phyloP scores from a whole-genome alignment of 768 basidiomycete genomes.

The Tricholoma sp. region DNA sequence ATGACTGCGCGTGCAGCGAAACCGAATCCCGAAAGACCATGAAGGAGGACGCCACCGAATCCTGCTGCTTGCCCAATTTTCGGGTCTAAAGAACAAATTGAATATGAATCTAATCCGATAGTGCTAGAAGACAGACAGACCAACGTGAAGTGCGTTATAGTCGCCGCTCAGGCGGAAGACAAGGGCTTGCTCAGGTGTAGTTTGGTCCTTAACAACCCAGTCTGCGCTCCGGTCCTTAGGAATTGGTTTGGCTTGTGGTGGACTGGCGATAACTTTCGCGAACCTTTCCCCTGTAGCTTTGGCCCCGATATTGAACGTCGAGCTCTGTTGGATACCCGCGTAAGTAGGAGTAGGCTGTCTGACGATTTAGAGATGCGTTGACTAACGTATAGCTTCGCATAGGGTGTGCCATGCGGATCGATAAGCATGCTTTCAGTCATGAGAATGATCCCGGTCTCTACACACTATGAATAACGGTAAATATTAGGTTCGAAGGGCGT shows the following conservation, averaged over 20 bases:
- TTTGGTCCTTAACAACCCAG: conserved; percentile 57
- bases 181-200: conserved; percentile 61
- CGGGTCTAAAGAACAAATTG: conserved; percentile 46
- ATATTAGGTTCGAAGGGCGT: not conserved
- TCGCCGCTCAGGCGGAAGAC: conserved; percentile 73
- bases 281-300: conserved; percentile 60
- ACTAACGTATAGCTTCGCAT: conserved; percentile 60
- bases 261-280: conserved; percentile 54
- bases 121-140: conserved; percentile 25
- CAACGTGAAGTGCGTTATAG: conserved; percentile 76
- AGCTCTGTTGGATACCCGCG: conserved; percentile 33
- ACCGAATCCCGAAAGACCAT: conserved; percentile 79
- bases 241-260: conserved; percentile 55
- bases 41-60: conserved; percentile 82
- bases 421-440: conserved; percentile 61
- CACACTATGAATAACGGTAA: conserved; percentile 1
- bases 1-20: conserved; percentile 78
- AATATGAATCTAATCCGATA: not conserved
- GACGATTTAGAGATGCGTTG: not conserved
- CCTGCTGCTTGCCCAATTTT: conserved; percentile 64
- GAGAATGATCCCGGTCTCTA: conserved; percentile 73
- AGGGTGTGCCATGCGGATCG: conserved; percentile 53
- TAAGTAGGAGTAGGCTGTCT: not conserved
- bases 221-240: conserved; percentile 60
- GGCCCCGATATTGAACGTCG: conserved; percentile 67